phyloP scores from a whole-genome alignment of 1,139 yeast species.

The Suhomyces yuchorum region DNA sequence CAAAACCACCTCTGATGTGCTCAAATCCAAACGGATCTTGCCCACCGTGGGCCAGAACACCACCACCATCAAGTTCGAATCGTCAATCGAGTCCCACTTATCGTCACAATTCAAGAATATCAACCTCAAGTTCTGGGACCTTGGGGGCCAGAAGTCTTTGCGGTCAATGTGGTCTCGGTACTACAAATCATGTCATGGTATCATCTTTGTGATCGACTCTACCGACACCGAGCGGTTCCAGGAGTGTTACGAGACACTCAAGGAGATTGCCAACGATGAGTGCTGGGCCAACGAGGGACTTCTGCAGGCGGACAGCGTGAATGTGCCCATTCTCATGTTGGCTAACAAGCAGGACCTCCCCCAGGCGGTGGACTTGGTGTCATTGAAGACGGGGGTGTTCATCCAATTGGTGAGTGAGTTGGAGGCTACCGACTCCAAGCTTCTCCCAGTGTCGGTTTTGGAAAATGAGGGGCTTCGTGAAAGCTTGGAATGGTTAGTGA shows the following conservation, averaged over 20 bases:
- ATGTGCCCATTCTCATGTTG: conserved; percentile 88
- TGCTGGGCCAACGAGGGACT: conserved; percentile 31
- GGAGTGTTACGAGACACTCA: conserved; percentile 72
- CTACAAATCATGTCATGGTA: conserved; percentile 84
- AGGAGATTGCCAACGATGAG: conserved; percentile 45
- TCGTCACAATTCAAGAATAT: conserved; percentile 48
- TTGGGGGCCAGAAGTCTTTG: conserved; percentile 88
- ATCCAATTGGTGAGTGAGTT: conserved; percentile 76
- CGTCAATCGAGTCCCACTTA: conserved; percentile 27
- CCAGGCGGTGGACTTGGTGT: conserved; percentile 69
- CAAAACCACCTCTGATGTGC: conserved; percentile 27
- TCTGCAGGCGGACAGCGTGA: conserved; percentile 31
- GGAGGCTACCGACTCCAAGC: conserved; percentile 88
- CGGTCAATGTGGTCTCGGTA: conserved; percentile 87
- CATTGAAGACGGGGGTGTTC: conserved; percentile 78
- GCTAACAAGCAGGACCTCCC: conserved; percentile 95
- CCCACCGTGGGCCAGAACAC: conserved; percentile 55
- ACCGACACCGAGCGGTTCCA: conserved; percentile 80
- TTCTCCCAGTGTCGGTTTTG: conserved; percentile 84
- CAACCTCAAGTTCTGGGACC: conserved; percentile 86
- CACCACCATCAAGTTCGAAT: conserved; percentile 44
- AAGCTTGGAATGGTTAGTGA: conserved; percentile 85
- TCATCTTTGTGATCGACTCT: conserved; percentile 89
- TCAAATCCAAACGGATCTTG: conserved; percentile 56
- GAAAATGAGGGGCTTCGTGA: conserved; percentile 86